Base-by-base conservation (phyloP, 306 rosid genomes). In the Inga leiocalycina region DNA sequence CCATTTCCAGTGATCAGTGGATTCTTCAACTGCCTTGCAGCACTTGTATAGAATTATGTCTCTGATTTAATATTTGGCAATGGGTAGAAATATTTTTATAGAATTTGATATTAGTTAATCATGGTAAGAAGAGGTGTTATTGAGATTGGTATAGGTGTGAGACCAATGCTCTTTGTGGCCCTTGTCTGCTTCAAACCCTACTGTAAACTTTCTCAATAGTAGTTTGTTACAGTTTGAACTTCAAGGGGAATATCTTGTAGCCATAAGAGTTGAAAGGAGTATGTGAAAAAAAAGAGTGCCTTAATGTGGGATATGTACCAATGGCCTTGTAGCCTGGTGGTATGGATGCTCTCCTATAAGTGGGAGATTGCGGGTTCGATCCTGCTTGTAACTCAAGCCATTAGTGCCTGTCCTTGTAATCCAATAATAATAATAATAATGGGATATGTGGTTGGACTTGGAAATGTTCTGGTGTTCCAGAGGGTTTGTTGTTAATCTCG, bases 401-500 rank as follows among this genome's bases (percentile, higher is more conserved):
- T 39, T 39, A 39, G 41, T 39, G 43, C 8, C 1, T 39, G 8
- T 7, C 8, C 8, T 6, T 6, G 43, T 39, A 39, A 39, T 39
- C 43, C 30, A 27, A 32, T 32, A 3, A 32, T 32, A 39, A 39
- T 39, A 39, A 39, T 39, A 39, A 39, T 39, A 39, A 39, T 19
- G 7, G 27, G 24, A 3, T 39, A 43, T 68, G 19, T 74, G 66
- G 66, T 22, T 32, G 24, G 17, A 34, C 32, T 17, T 75, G 35
- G 68, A 75, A 20, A 37, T 73, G 56, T 27, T 35, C 11, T 12
- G 30, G 39, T 41, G 22, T 76, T 76, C 71, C 39, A 14, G 9
- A 51, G 78, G 17, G 37, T 77, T 83, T 46, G 59, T 62, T 30
- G 37, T 64, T 45, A 79, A 71, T 59, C 77, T 13, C 56, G 49